Conservation (phyloP, 768 basidiomycete genomes). For the Tylopilus sp. region DNA sequence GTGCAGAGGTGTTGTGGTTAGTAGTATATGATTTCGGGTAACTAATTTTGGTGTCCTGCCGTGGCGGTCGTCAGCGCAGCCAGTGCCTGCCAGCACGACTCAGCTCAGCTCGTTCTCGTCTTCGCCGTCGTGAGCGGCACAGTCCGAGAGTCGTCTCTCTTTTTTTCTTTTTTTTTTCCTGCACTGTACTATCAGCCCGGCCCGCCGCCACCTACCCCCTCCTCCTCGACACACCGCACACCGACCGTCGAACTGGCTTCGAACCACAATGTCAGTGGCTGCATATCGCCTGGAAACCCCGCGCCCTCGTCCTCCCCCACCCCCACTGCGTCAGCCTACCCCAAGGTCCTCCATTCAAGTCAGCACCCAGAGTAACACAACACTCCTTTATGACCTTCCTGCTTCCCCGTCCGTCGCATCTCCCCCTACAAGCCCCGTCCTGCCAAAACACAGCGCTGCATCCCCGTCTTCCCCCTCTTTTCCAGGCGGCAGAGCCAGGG, state of each 20-base stretch:
- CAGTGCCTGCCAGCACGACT: slow-evolving; percentile 22
- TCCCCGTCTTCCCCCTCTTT: slow-evolving; percentile 63
- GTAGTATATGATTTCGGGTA: slow-evolving; percentile 7
- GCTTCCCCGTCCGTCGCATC: slow-evolving; percentile 49
- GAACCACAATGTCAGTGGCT: slow-evolving; percentile 50
- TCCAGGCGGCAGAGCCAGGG: slow-evolving; percentile 44
- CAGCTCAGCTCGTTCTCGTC: slow-evolving; percentile 4
- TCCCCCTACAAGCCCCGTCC: slow-evolving; percentile 53
- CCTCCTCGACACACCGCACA: background rate
- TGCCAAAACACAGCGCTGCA: slow-evolving; percentile 36
- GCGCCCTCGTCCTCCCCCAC: slow-evolving; percentile 54
- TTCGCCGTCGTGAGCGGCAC: slow-evolving; percentile 9
- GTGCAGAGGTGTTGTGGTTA: too few species aligned
- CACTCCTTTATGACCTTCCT: slow-evolving; percentile 76
- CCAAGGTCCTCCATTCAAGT: slow-evolving; percentile 42
- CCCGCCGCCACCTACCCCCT: slow-evolving; percentile 9
- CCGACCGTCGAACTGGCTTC: slow-evolving; percentile 34
- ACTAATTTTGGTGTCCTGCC: slow-evolving; percentile 21
- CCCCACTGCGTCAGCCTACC: slow-evolving; percentile 54
- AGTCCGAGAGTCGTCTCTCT: slow-evolving; percentile 2
- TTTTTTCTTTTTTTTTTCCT: slow-evolving; percentile 11
- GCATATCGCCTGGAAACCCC: slow-evolving; percentile 65
- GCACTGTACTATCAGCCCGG: slow-evolving; percentile 18
- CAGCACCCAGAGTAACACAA: slow-evolving; percentile 47
- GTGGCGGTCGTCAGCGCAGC: slow-evolving; percentile 29